phyloP scores from a whole-genome alignment of 2,329 filamentous ascomycete genomes.

The Neurospora sp. region DNA sequence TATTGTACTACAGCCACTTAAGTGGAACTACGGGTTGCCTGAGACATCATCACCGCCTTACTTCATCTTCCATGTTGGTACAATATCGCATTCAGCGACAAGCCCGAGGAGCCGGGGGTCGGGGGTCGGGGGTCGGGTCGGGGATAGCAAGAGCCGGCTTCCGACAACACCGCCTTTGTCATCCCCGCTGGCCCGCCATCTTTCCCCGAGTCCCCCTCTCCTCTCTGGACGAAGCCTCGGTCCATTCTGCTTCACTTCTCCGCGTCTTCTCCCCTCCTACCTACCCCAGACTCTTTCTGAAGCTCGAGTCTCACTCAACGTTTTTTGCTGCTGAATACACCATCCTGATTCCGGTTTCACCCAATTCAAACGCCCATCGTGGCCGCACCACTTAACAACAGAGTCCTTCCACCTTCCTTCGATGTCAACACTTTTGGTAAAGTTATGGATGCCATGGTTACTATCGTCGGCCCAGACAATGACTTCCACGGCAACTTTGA shows the following conservation, averaged over 20 bases:
- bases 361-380: no score
- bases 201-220: not conserved
- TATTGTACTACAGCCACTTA: not conserved
- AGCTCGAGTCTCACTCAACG: no score
- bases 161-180: not conserved
- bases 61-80: not conserved
- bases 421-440: no score
- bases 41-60: not conserved
- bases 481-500: no score
- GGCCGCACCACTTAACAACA: no score
- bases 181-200: not conserved
- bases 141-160: not conserved
- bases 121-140: not conserved
- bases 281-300: no score
- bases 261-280: not conserved
- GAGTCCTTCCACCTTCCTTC: no score
- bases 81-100: not conserved
- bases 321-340: no score
- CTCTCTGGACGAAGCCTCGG: not conserved
- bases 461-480: no score
- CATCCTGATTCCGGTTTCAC: no score
- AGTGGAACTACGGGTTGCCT: not conserved
- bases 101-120: not conserved
- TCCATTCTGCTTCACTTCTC: not conserved
- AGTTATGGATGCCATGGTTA: no score